Evolutionary conservation across 2,329 filamentous ascomycete species (phyloP).

Genomic region (Colletotrichum costaricense): DNA sequence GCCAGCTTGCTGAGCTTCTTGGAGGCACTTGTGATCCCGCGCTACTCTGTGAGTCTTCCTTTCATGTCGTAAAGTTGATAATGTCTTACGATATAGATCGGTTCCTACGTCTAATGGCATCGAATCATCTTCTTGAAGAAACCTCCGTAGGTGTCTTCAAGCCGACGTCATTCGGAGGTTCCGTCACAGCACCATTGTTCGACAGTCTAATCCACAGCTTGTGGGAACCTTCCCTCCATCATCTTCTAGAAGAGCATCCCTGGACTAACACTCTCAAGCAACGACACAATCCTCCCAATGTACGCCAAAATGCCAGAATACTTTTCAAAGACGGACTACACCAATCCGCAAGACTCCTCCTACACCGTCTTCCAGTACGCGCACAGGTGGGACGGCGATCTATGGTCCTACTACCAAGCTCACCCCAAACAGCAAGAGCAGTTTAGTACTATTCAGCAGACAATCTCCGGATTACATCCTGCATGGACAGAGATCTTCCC

Average conservation of each 20-base stretch:
- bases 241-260: no score
- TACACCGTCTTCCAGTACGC: constrained; percentile 1
- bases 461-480: not conserved
- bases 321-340: constrained; percentile 1
- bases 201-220: not conserved
- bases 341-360: not conserved
- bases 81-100: not conserved
- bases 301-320: not conserved
- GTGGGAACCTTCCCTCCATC: not conserved
- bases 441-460: constrained; percentile 15
- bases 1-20: not conserved
- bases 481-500: constrained; percentile 1
- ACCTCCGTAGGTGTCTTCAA: not conserved
- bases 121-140: not conserved
- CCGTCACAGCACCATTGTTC: constrained; percentile 4
- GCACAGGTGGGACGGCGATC: constrained; percentile 1
- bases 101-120: constrained; percentile 4
- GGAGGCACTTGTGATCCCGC: not conserved
- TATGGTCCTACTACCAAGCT: constrained; percentile 9
- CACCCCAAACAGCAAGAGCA: constrained; percentile 12
- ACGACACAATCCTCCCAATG: constrained; percentile 1
- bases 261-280: not conserved
- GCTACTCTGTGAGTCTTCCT: not conserved
- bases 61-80: no score
- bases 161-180: not conserved